Evolutionary conservation across 179 eudicot genomes (phyloP), one percentile per base, ranked within the genome.

Genomic region (Gypsophila paniculata): DNA sequence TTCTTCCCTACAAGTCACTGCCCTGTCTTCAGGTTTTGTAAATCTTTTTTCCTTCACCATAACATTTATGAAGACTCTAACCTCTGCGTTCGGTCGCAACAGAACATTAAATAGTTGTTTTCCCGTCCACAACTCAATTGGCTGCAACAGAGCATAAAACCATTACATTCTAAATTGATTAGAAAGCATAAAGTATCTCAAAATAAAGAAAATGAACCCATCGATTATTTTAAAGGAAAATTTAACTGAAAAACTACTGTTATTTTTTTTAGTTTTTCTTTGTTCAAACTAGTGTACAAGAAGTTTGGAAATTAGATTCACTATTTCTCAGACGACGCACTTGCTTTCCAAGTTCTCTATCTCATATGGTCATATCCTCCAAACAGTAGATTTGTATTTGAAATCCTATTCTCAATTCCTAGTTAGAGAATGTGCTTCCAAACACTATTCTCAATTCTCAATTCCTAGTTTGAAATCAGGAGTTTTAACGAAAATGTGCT

Each of bases 91-190:
- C 19, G 99, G 92, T 22, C 97, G 97, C 82, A 94, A 66, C 18
- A 94, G 86, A 69, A 94, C 90, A 87, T 78, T 83, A 73, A 93
- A 85, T 65, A 94, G 77, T 39, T 94, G 99, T 81, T 94, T 94
- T 55, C 99, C 99, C 18, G 99, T 94, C 99, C 99, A 94, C 21
- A 94, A 96, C 82, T 94, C 97, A 72, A 88, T 67, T 8, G 99
- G 99, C 99, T 91, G 86, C 85, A 84, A 70, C 67, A 80, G 12
- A 82, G 34, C 21, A 80, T 25, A 72, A 49, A 11, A 4, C 19
- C 11, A 8, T 63, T 6, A 55, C 44, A 42, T 65, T 68, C 36
- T 61, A 54, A 46, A 38, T 49, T 19, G 60, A 39, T 32, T 26
- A 38, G 12, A 26, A 55, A 25, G 19, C 55, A 48, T n/a, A 52